These are phyloP conservation scores for Cryptosporidium ubiquitum DNA, from an alignment of 169 alveolate genomes.

Conservation along the genomic window DNA sequence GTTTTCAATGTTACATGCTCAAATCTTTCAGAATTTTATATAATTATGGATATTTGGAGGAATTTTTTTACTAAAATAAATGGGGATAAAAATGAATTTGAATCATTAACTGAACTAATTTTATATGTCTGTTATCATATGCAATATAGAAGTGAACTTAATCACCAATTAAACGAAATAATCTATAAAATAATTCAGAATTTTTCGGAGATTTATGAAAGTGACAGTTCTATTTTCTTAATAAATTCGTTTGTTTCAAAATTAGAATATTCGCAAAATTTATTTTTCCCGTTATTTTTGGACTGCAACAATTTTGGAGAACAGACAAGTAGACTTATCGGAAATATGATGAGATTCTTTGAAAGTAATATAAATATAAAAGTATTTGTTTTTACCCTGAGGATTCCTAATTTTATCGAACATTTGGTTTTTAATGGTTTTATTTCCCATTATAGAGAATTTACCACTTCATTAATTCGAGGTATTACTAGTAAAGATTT, in stretches of 20 bases:
- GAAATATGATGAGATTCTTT: not conserved
- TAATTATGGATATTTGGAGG: constrained; percentile 19
- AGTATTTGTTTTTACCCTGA: constrained; percentile 15
- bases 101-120: constrained; percentile 10
- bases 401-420: constrained; percentile 27
- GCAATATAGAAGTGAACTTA: not conserved
- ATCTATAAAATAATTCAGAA: constrained; percentile 1
- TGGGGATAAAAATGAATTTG: not conserved
- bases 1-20: not conserved
- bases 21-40: not conserved
- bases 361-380: constrained; percentile 14
- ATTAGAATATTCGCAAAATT: constrained; percentile 47
- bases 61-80: not conserved
- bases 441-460: not conserved
- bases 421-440: not conserved
- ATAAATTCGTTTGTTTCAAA: constrained; percentile 5
- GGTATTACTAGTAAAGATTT: constrained; percentile 15
- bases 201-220: constrained; percentile 3
- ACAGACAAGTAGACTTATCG: not conserved
- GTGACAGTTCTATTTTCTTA: not conserved
- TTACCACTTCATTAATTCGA: not conserved
- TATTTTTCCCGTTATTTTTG: constrained; percentile 13
- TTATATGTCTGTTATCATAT: constrained; percentile 3
- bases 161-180: not conserved
- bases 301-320: not conserved